Base-by-base conservation (phyloP, 1,139 yeast genomes). In the Geotrichum klebahnii region DNA sequence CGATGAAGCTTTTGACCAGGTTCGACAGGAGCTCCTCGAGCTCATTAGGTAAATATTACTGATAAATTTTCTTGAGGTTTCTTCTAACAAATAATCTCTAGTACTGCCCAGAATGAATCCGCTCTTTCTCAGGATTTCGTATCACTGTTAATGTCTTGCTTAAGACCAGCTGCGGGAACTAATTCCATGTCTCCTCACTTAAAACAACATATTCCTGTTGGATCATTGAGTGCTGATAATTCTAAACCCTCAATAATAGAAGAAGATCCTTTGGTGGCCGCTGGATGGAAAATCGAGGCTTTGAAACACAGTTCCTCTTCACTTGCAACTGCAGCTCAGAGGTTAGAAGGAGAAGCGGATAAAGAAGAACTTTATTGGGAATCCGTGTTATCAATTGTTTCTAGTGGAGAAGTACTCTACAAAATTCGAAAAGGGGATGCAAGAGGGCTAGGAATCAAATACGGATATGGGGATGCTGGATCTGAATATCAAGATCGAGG, bases 381-480 rank as follows among this genome's bases (percentile, higher is more conserved):
- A 52, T 76, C 76, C 54, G 73, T 83, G 17, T 67, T 75, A 52
- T 67, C 72, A 28, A 77, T 81, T 44, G 75, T 78, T 26, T 75
- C 78, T 50, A 74, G 74, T 12, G 79, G 84, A 44, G 97, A 89
- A 61, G 83, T 84, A 0, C 69, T 90, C 16, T 83, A 83, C 61
- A 85, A 85, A 60, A 74, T 83, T 34, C 75, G 82, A 51, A 84
- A 80, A 51, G 73, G 73, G 20, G 65, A 65, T 10, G 65, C 82
- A 64, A 58, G 73, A 41, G 80, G 80, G 35, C 68, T 90, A 39
- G 95, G 90, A 1, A 84, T 90, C 33, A 87, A 86, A 61, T 90
- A 85, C 63, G 97, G 97, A 0, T 92, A 80, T 67, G 92, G 85
- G 8, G 97, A 89, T 65, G 81, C 95, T 0, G 98, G 97, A 0